Base-by-base conservation (phyloP, 306 rosid species). In the Quercus ilex region DNA sequence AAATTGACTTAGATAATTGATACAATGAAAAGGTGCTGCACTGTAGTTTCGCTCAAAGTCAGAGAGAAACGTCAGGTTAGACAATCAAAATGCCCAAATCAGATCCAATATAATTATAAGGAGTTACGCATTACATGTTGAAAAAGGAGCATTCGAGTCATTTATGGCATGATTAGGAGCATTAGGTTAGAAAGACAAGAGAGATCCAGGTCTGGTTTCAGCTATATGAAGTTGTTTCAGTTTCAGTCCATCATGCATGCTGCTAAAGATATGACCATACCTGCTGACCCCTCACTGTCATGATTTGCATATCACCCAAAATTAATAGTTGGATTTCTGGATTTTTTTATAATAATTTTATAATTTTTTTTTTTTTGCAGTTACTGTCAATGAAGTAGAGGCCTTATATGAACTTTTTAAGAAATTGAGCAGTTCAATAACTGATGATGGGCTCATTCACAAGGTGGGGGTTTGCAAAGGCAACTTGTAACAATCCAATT, bases 321-420 rank as follows among this genome's bases (percentile, higher is more conserved):
- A 73, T 15, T 76, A 23, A 71, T 51, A 41, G 63, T n/a, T 75
- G 41, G 26, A 52, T 26, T 4, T 7, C 25, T 79, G 41, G 52
- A 6, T 23, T n/a, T 67, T 35, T 35, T 35, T 35, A 0, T 35
- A 33, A 33, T 33, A 35, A 6, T 41, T 41, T 2, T 2, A 7
- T 41, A 41, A 8, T 41, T 41, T 41, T 64, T 31, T 64, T 31
- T 33, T 77, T 5, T 65, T 70, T 26, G 74, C 86, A 94, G 97
- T 94, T 84, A 79, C 92, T n/a, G 93, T 88, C 77, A 91, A 80
- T 71, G 98, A 94, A 77, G 97, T 94, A n/a, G 90, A 91, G 80
- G 97, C 98, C 69, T 85, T 94, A 69, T 74, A 85, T 31, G 97
- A 85, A 81, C 98, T 94, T 64, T 94, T 79, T 78, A 85, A 84